Percentiles rank a stretch among this genome's conserved stretches.
Conservation (phyloP, 371 early-diverging fungal species). For the Haplosporangium sp. region DNA sequence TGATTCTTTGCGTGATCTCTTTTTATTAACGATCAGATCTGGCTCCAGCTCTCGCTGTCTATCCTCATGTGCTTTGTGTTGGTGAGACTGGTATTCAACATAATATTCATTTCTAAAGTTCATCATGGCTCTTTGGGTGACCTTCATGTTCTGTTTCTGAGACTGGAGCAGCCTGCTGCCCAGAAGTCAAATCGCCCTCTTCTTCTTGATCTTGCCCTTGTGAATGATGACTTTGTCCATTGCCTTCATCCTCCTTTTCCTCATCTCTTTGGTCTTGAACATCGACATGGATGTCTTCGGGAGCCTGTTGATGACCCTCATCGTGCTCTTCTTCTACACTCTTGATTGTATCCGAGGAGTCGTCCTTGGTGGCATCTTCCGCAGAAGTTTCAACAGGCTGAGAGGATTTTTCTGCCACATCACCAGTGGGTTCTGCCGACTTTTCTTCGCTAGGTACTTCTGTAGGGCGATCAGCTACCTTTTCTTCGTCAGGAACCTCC, state of each 20-base stretch:
- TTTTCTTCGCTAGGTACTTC: background rate
- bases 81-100: background rate
- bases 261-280: background rate
- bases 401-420: background rate
- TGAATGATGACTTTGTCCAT: background rate
- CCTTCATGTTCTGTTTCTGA: constrained; percentile 12
- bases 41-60: background rate
- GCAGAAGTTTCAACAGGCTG: background rate
- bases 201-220: constrained; percentile 6
- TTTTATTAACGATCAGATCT: background rate
- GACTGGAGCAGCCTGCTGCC: constrained; percentile 46
- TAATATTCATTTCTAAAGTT: constrained; percentile 15
- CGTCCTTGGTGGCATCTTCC: constrained; percentile 11
- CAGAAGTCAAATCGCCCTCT: constrained; percentile 17
- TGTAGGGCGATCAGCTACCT: background rate
- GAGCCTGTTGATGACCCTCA: background rate
- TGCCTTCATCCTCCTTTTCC: background rate
- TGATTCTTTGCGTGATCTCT: background rate
- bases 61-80: background rate
- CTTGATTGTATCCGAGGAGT: background rate
- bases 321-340: constrained; percentile 5
- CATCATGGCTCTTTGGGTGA: constrained; percentile 28
- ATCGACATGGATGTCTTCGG: background rate
- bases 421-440: background rate
- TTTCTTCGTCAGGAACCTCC: constrained; percentile 5